Evolutionary conservation across 768 basidiomycete species (phyloP).

Genomic region (Russula earlei): DNA sequence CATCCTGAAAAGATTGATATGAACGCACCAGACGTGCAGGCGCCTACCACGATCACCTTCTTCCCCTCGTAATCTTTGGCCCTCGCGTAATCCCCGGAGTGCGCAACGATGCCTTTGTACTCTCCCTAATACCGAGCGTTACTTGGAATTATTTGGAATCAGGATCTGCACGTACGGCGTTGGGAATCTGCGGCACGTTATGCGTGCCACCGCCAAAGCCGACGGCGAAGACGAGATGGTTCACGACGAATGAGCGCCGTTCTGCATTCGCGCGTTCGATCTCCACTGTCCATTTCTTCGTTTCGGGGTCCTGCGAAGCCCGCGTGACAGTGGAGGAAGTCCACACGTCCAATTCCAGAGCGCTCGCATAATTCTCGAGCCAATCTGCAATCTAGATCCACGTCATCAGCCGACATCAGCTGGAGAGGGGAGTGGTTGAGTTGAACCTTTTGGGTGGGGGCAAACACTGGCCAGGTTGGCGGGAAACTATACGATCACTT

Average conservation of each 20-base stretch:
- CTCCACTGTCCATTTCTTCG: slow-evolving; percentile 18
- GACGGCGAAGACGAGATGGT: slow-evolving; percentile 28
- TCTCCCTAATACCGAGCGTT: slow-evolving; percentile 18
- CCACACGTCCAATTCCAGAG: slow-evolving; percentile 58
- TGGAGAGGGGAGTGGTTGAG: neutral
- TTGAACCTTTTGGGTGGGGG: slow-evolving; percentile 26
- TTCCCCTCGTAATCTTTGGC: slow-evolving; percentile 29
- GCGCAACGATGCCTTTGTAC: slow-evolving; percentile 28
- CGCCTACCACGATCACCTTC: slow-evolving; percentile 34
- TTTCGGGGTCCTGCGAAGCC: slow-evolving; percentile 17
- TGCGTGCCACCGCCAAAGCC: slow-evolving; percentile 28
- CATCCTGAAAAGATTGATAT: neutral
- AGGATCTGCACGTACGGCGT: slow-evolving; percentile 2
- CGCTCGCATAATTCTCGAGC: slow-evolving; percentile 54
- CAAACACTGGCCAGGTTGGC: slow-evolving; percentile 25
- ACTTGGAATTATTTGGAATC: neutral
- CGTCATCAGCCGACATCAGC: neutral
- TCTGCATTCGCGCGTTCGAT: slow-evolving; percentile 12
- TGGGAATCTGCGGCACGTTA: slow-evolving; percentile 25
- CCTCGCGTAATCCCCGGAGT: slow-evolving; percentile 27
- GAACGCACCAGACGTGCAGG: slow-evolving; percentile 24
- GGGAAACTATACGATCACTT: slow-evolving; percentile 24
- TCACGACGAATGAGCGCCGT: slow-evolving; percentile 14
- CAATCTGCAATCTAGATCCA: slow-evolving; percentile 48
- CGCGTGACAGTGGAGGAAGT: slow-evolving; percentile 28